Percentiles rank a stretch among this genome's conserved stretches.
phyloP scores from a whole-genome alignment of 129 eudicot species.

The Chrysanthemum lavandulifolium region DNA sequence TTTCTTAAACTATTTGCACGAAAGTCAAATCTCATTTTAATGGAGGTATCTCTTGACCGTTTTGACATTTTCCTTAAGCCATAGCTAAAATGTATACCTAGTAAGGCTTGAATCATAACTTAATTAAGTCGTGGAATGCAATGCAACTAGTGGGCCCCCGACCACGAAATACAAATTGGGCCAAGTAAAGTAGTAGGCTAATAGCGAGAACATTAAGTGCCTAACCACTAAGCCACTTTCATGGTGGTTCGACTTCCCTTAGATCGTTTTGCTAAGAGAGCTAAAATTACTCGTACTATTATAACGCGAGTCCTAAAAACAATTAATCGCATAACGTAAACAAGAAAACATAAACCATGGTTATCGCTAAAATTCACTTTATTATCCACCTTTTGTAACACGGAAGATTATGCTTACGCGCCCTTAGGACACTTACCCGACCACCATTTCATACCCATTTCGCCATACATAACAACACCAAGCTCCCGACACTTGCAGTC shows the following conservation, averaged over 20 bases:
- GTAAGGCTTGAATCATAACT: too few species aligned
- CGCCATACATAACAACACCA: conserved; percentile 2
- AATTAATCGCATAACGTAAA: conserved; percentile 21
- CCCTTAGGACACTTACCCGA: conserved; percentile 13
- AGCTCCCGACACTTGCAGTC: conserved; percentile 7
- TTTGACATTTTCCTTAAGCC: too few species aligned
- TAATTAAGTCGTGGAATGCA: too few species aligned
- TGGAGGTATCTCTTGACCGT: too few species aligned
- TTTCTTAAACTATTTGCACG: too few species aligned
- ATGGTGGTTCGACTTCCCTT: too few species aligned
- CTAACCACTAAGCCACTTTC: too few species aligned
- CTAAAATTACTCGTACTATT: background rate
- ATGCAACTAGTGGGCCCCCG: too few species aligned
- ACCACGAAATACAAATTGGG: background rate
- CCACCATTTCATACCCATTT: conserved; percentile 9
- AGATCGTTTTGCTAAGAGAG: too few species aligned
- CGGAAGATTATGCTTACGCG: conserved; percentile 13
- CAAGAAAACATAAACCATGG: conserved; percentile 19
- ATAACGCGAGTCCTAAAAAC: conserved; percentile 17
- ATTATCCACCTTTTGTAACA: conserved; percentile 19
- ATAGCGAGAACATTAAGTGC: too few species aligned
- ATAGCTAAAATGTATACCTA: too few species aligned
- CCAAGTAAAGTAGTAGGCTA: background rate
- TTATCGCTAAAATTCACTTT: conserved; percentile 9
- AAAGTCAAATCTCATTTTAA: too few species aligned